Conservation (phyloP, 2,329 filamentous ascomycete species). For the Chalaropsis ovoidea region DNA sequence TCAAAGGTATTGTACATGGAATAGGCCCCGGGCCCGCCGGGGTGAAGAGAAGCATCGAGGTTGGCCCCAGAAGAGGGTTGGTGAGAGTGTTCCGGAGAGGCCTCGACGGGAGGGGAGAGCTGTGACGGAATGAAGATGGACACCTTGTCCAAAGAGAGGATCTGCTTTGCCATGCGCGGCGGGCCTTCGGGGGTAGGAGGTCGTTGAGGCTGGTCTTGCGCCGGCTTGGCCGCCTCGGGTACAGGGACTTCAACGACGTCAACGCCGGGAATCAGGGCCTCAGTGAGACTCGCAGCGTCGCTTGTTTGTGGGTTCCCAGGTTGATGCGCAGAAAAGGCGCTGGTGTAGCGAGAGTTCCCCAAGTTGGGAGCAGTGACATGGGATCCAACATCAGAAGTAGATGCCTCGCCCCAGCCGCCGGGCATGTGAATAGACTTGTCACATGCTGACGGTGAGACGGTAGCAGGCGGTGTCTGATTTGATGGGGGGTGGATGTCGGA, state of each 20-base stretch:
- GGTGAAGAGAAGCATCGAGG: constrained; percentile 16
- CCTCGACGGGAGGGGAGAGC: neutral
- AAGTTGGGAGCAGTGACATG: neutral
- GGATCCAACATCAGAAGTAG: neutral
- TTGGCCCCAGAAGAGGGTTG: neutral
- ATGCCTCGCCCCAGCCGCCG: constrained; percentile 20
- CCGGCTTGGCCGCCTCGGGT: neutral
- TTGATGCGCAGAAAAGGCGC: neutral
- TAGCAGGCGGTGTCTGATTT: neutral
- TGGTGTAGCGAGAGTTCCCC: neutral
- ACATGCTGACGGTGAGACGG: neutral
- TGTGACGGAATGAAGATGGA: constrained; percentile 24
- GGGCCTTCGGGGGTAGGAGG: constrained; percentile 17
- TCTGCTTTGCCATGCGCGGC: constrained; percentile 21
- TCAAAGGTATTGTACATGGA: constrained; percentile 25
- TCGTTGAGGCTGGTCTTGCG: constrained; percentile 10
- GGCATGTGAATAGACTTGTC: constrained; percentile 25
- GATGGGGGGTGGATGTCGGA: neutral
- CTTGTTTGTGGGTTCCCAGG: neutral
- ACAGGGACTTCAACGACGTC: neutral
- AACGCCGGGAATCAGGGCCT: constrained; percentile 17
- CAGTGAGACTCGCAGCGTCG: neutral
- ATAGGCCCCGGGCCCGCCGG: constrained; percentile 14
- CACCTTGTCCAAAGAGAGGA: constrained; percentile 21
- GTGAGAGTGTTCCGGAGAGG: neutral